Evolutionary conservation across 805 yeast genomes (phyloP).

Genomic region (Kodamaea fukazawae): DNA sequence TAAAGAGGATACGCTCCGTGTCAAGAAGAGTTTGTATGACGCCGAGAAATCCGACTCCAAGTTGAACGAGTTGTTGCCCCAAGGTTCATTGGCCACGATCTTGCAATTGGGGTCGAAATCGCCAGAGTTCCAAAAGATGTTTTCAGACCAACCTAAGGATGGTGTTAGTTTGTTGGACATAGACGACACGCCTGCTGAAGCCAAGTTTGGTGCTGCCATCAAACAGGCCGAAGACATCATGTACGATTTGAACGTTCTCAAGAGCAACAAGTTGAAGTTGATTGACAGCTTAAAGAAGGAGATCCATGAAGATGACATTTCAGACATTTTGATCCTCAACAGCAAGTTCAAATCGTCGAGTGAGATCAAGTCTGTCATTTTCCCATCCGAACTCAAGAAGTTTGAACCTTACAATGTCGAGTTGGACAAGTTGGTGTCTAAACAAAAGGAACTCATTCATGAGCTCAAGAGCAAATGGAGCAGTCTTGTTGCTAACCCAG

Average conservation of each 20-base stretch:
- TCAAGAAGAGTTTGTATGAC: slow-evolving; percentile 58
- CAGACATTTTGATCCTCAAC: slow-evolving; percentile 67
- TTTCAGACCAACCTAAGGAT: slow-evolving; percentile 14
- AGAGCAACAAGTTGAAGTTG: slow-evolving; percentile 59
- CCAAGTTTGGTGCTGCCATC: slow-evolving; percentile 35
- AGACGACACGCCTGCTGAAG: slow-evolving; percentile 41
- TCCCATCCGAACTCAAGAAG: slow-evolving; percentile 71
- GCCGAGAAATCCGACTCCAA: slow-evolving; percentile 60
- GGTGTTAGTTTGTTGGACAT: slow-evolving; percentile 63
- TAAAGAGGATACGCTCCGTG: slow-evolving; percentile 55
- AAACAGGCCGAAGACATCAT: slow-evolving; percentile 53
- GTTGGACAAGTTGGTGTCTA: slow-evolving; percentile 62
- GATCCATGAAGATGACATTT: slow-evolving; percentile 81
- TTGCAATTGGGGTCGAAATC: slow-evolving; percentile 43
- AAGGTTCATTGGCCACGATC: slow-evolving; percentile 22
- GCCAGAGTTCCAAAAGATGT: slow-evolving; percentile 35
- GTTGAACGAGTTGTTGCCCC: slow-evolving; percentile 45
- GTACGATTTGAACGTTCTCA: slow-evolving; percentile 59
- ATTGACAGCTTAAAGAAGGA: slow-evolving; percentile 64
- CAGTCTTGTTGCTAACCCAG: slow-evolving; percentile 22
- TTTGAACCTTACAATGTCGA: slow-evolving; percentile 68
- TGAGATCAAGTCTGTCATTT: slow-evolving; percentile 53
- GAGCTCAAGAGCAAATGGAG: slow-evolving; percentile 31
- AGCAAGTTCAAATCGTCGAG: slow-evolving; percentile 52
- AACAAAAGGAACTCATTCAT: slow-evolving; percentile 53